phyloP scores from a whole-genome alignment of 495 filamentous ascomycete genomes.

The Glonium stellatum region DNA sequence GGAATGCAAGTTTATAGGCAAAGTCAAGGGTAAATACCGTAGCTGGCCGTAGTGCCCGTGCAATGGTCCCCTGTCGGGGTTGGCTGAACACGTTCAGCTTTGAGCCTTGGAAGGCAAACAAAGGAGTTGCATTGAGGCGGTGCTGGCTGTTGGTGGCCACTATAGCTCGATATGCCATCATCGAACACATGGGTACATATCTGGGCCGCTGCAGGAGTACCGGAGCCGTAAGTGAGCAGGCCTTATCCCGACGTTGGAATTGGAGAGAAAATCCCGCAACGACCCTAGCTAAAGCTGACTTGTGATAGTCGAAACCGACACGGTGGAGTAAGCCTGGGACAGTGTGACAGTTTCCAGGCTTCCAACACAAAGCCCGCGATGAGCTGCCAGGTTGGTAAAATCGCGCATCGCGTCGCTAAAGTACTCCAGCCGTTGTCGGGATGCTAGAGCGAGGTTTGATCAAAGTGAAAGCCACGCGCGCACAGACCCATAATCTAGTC shows the following conservation, averaged over 20 bases:
- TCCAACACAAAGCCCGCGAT: not conserved
- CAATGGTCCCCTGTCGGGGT: not conserved
- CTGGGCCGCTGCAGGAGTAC: not conserved
- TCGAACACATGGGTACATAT: not conserved
- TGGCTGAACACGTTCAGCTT: not conserved
- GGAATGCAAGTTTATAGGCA: not conserved
- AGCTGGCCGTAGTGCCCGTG: not conserved
- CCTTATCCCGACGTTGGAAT: not conserved
- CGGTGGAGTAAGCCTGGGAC: not conserved
- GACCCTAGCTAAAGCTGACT: not conserved
- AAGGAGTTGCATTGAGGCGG: not conserved
- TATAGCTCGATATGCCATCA: not conserved
- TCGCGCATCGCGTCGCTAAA: not conserved
- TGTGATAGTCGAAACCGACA: not conserved
- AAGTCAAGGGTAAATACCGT: not conserved
- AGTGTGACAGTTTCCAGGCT: not conserved
- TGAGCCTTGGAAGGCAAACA: no score
- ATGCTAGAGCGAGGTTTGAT: no score
- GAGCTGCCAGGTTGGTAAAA: not conserved
- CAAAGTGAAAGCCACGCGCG: no score
- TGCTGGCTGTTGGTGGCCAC: not conserved
- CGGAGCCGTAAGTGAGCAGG: not conserved
- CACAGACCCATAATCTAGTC: no score
- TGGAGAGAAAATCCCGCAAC: conserved; percentile 2
- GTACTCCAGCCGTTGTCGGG: no score